These are phyloP conservation scores for Mucor ambiguus DNA, from an alignment of 371 early-diverging fungal genomes.

Conservation along the genomic window DNA sequence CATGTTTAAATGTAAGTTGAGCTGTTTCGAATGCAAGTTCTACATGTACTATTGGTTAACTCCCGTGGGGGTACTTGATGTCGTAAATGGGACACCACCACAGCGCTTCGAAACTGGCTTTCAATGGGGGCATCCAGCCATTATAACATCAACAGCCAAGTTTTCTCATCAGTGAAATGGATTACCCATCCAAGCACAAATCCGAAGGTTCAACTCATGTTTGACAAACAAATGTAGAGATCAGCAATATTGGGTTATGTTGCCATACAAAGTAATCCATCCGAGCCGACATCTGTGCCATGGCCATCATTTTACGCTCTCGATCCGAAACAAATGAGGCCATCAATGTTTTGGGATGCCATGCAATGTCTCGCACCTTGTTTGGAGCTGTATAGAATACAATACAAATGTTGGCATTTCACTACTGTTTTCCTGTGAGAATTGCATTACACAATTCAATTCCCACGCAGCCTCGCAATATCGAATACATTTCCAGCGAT, in stretches of 20 bases:
- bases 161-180: not conserved
- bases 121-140: not conserved
- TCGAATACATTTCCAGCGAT: not conserved
- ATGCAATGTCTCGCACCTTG: not conserved
- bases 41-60: not conserved
- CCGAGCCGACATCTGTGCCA: conserved; percentile 3
- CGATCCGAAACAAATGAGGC: conserved; percentile 6
- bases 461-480: not conserved
- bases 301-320: not conserved
- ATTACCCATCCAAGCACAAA: not conserved
- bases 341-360: not conserved
- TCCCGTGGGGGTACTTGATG: not conserved
- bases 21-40: not conserved
- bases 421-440: not conserved
- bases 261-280: conserved; percentile 3
- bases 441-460: not conserved
- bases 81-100: not conserved
- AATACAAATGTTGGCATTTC: not conserved
- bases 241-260: not conserved
- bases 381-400: not conserved
- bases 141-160: not conserved
- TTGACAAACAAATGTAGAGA: not conserved
- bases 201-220: not conserved
- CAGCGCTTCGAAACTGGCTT: not conserved
- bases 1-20: not conserved